phyloP scores from a whole-genome alignment of 306 rosid species.

The Malus sylvestris region DNA sequence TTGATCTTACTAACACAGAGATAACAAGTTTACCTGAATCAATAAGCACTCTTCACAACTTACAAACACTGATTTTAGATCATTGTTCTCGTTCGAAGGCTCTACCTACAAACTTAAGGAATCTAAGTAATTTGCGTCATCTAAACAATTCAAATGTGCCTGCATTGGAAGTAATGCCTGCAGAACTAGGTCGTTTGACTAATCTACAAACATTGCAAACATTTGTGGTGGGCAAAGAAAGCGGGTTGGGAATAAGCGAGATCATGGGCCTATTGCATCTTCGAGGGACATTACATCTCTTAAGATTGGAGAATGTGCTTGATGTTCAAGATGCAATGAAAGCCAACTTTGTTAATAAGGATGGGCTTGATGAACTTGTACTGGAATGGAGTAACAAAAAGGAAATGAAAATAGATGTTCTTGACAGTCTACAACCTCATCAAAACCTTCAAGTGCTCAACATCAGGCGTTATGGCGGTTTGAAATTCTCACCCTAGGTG shows the following conservation, averaged over 20 bases:
- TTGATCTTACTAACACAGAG: neutral
- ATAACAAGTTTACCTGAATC: neutral
- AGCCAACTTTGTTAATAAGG: constrained; percentile 1
- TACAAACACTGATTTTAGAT: neutral
- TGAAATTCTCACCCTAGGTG: neutral
- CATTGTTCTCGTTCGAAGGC: neutral
- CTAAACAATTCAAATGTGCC: neutral
- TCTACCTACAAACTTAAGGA: neutral
- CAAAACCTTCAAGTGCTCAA: neutral
- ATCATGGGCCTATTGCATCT: neutral
- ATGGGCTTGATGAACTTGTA: neutral
- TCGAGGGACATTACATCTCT: neutral
- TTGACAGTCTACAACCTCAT: neutral
- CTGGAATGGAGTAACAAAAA: neutral
- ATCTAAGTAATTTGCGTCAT: neutral
- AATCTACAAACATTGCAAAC: neutral
- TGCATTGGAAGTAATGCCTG: constrained; percentile 13
- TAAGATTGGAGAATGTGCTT: constrained; percentile 10
- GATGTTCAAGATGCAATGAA: neutral
- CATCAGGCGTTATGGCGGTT: neutral
- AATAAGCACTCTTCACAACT: neutral
- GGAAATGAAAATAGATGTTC: neutral
- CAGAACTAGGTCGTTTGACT: constrained; percentile 3
- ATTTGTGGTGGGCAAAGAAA: neutral
- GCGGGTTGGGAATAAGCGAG: neutral